Conservation (phyloP, 1,284 basidiomycete species). For the Marasmius tenuissimus region DNA sequence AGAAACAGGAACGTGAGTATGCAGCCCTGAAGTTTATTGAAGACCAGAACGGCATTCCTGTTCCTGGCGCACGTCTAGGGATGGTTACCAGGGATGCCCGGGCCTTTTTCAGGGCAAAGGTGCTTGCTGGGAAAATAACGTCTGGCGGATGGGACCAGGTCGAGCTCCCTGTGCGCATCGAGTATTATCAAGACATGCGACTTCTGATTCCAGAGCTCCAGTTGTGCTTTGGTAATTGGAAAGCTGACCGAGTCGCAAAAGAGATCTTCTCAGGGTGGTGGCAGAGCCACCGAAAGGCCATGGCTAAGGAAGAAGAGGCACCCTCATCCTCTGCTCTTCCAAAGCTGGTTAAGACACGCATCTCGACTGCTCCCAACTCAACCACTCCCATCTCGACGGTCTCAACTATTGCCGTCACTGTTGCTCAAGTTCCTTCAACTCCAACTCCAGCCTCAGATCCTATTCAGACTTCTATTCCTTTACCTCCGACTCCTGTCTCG, state of each 20-base stretch:
- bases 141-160: background rate
- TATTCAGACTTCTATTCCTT: too few species aligned
- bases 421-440: too few species aligned
- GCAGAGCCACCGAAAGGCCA: background rate
- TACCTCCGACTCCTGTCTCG: too few species aligned
- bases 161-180: background rate
- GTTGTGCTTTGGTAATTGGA: background rate
- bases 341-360: too few species aligned
- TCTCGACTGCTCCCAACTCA: too few species aligned
- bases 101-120: background rate
- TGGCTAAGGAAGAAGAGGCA: too few species aligned
- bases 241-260: background rate
- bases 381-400: too few species aligned
- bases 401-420: too few species aligned
- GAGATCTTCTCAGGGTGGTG: background rate
- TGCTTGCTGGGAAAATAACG: background rate
- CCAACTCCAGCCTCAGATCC: too few species aligned
- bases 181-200: background rate
- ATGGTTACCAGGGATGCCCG: background rate
- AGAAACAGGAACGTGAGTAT: too few species aligned
- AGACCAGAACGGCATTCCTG: background rate
- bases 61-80: background rate
- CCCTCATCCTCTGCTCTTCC: too few species aligned
- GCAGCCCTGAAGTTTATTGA: too few species aligned
- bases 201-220: background rate